phyloP scores from a whole-genome alignment of 192 early-diverging fungal genomes.

The Dissophora ornata region DNA sequence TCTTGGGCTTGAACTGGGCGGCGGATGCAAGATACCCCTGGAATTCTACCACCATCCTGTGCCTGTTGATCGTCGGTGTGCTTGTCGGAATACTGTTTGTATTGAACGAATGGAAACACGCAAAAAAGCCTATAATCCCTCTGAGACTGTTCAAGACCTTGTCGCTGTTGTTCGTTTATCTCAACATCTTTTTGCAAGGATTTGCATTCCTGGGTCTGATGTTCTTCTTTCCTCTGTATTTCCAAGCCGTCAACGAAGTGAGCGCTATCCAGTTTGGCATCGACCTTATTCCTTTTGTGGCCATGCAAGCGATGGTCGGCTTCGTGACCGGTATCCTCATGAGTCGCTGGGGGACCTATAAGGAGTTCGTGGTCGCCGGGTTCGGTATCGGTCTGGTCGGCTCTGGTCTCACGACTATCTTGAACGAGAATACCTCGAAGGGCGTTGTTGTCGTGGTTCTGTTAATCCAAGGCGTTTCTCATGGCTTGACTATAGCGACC shows the following conservation, averaged over 20 bases:
- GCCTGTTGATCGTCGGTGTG: conserved; percentile 68
- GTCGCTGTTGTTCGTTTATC: conserved; percentile 66
- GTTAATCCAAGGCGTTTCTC: background rate
- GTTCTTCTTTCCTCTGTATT: conserved; percentile 82
- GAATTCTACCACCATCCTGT: conserved; percentile 69
- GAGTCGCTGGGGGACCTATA: conserved; percentile 57
- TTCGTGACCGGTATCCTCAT: conserved; percentile 72
- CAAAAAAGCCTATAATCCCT: conserved; percentile 74
- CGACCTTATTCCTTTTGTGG: conserved; percentile 77
- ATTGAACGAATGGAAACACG: too few species aligned
- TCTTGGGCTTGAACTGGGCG: conserved; percentile 53
- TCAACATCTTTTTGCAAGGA: conserved; percentile 69
- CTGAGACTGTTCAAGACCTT: conserved; percentile 72
- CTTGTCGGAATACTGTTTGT: conserved; percentile 47
- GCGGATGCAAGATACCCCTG: conserved; percentile 71
- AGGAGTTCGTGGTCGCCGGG: conserved; percentile 15
- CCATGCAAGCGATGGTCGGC: conserved; percentile 67
- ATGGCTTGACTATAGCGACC: conserved; percentile 10
- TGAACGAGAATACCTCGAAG: conserved; percentile 24
- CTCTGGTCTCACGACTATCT: conserved; percentile 14
- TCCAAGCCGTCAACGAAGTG: conserved; percentile 71
- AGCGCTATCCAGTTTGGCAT: conserved; percentile 78
- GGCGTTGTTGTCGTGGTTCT: conserved; percentile 11
- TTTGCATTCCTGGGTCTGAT: conserved; percentile 59
- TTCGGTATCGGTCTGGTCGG: background rate